These are phyloP conservation scores for Hemisphaericaspora nanyangensis DNA, from an alignment of 805 yeast species.

Conservation along the genomic window DNA sequence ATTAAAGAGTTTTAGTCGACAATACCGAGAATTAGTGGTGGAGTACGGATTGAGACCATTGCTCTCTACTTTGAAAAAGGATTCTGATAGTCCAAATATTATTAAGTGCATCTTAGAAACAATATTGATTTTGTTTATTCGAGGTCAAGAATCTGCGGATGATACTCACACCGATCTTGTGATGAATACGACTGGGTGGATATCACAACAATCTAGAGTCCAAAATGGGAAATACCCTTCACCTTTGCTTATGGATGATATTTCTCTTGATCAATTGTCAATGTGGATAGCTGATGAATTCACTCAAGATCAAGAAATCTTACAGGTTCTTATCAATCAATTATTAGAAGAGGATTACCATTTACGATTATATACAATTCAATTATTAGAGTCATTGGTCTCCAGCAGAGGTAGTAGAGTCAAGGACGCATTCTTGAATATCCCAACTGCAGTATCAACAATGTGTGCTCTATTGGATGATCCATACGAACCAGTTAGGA, in stretches of 20 bases:
- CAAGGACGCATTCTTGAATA: conserved; percentile 65
- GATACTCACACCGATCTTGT: conserved; percentile 46
- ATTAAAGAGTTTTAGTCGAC: conserved; percentile 81
- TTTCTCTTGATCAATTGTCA: conserved; percentile 75
- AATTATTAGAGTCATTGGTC: conserved; percentile 77
- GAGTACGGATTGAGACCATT: conserved; percentile 80
- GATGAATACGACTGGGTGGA: conserved; percentile 42
- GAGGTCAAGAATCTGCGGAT: conserved; percentile 54
- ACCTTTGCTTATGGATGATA: conserved; percentile 57
- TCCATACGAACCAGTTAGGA: conserved; percentile 74
- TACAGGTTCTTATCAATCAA: conserved; percentile 24
- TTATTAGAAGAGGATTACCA: conserved; percentile 67
- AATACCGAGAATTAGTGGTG: conserved; percentile 85
- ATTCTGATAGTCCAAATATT: conserved; percentile 63
- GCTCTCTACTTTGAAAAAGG: conserved; percentile 60
- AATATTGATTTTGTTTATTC: conserved; percentile 70
- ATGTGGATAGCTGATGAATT: conserved; percentile 94
- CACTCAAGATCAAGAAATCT: conserved; percentile 47
- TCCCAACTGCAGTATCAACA: conserved; percentile 78
- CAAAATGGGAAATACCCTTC: conserved; percentile 79
- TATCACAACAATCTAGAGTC: conserved; percentile 67
- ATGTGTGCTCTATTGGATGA: conserved; percentile 54
- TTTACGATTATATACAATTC: conserved; percentile 74
- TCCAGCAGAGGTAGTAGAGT: conserved; percentile 71
- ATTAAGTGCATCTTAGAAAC: conserved; percentile 84